Conservation (phyloP, 208 protist genomes). For the Naegleria lovaniensis region DNA sequence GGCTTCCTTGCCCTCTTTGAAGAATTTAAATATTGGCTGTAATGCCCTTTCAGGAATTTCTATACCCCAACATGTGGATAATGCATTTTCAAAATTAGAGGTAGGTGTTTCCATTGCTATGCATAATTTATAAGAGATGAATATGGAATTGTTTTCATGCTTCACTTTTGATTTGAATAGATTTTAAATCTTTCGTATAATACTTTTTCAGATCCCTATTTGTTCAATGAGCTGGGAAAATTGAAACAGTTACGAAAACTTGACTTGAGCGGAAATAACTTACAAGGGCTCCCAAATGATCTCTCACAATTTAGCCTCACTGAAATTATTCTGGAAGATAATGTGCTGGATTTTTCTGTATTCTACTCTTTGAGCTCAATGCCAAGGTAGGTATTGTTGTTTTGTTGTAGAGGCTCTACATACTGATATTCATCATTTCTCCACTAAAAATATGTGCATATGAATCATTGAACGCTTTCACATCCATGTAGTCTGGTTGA, state of each 20-base stretch:
- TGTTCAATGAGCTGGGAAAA: not conserved
- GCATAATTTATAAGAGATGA: too few species aligned
- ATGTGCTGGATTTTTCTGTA: not conserved
- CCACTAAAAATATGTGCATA: too few species aligned
- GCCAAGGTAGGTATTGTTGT: not conserved
- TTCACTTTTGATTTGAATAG: not conserved
- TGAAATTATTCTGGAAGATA: not conserved
- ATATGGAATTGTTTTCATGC: too few species aligned
- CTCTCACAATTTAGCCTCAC: not conserved
- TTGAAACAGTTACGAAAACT: not conserved
- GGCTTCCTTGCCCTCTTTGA: not conserved
- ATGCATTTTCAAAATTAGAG: not conserved
- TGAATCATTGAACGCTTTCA: too few species aligned
- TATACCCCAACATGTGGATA: not conserved
- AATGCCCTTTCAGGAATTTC: not conserved
- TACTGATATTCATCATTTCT: not conserved
- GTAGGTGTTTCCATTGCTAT: not conserved
- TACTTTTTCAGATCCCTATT: not conserved
- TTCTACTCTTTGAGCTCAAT: constrained; percentile 6
- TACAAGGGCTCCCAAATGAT: constrained; percentile 17
- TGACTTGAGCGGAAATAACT: constrained; percentile 18
- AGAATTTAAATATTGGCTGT: not conserved
- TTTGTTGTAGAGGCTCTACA: not conserved
- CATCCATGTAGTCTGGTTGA: not conserved
- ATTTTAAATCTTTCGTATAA: not conserved